phyloP scores from a whole-genome alignment of 768 basidiomycete species.

The Asterophora lycoperdoides region DNA sequence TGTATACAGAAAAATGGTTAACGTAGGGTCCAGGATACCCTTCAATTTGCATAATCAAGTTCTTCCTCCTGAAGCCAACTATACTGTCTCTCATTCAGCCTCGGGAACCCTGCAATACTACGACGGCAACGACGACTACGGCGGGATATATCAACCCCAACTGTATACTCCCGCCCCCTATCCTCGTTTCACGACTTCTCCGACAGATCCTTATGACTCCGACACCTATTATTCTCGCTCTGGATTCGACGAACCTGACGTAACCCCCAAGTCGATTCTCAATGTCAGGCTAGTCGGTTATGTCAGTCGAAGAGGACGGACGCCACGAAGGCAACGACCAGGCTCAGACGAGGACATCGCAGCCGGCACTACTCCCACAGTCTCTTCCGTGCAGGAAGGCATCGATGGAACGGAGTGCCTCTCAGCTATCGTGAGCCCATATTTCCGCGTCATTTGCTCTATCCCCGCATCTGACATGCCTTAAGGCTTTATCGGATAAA shows the following conservation, averaged over 20 bases:
- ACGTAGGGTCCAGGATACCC: slow-evolving; percentile 54
- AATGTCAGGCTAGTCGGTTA: slow-evolving; percentile 30
- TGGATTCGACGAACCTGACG: slow-evolving; percentile 7
- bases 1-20: slow-evolving; percentile 67
- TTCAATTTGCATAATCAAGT: slow-evolving; percentile 52
- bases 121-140: slow-evolving; percentile 14
- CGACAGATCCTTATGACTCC: slow-evolving; percentile 11
- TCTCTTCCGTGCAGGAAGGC: neutral
- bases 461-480: slow-evolving; percentile 1
- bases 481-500: slow-evolving; percentile 8
- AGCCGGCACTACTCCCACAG: slow-evolving; percentile 7
- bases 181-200: slow-evolving; percentile 13
- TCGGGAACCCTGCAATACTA: slow-evolving; percentile 23
- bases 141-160: slow-evolving; percentile 14
- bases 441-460: neutral
- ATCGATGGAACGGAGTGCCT: neutral
- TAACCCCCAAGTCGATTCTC: slow-evolving; percentile 20
- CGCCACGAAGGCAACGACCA: slow-evolving; percentile 2
- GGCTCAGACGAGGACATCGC: slow-evolving; percentile 2
- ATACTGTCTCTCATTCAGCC: slow-evolving; percentile 26
- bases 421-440: slow-evolving; percentile 3
- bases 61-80: slow-evolving; percentile 21
- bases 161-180: slow-evolving; percentile 14
- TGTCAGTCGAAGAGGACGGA: slow-evolving; percentile 18
- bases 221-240: slow-evolving; percentile 7